Evolutionary conservation across 305 asterid genomes (phyloP).

Genomic region (Ilex paraguariensis): DNA sequence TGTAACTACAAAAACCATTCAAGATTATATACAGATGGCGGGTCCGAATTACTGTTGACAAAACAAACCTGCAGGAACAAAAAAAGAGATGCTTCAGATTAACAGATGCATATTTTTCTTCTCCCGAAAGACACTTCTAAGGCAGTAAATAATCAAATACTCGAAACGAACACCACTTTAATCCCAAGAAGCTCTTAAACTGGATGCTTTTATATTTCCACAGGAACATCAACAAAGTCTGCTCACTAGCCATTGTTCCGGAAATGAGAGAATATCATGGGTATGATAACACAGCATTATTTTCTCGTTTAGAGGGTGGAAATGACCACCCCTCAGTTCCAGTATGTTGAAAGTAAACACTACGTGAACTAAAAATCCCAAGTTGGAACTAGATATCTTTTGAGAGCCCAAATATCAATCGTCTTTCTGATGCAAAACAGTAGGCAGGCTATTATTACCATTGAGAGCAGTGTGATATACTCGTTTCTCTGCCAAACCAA

Average conservation of each 20-base stretch:
- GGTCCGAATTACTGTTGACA: conserved; percentile 57
- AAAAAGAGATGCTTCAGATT: conserved; percentile 66
- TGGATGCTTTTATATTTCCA: background rate
- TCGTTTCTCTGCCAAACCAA: conserved; percentile 93
- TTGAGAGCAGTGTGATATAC: conserved; percentile 86
- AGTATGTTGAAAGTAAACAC: conserved; percentile 12
- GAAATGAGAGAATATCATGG: conserved; percentile 16
- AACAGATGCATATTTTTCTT: conserved; percentile 21
- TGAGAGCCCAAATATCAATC: conserved; percentile 67
- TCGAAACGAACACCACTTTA: conserved; percentile 14
- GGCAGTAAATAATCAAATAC: conserved; percentile 8
- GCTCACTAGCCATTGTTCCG: background rate
- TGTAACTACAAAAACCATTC: conserved; percentile 26
- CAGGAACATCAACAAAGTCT: background rate
- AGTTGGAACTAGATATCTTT: conserved; percentile 30
- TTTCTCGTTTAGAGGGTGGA: conserved; percentile 12
- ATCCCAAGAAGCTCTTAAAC: no score
- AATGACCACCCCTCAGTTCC: conserved; percentile 20
- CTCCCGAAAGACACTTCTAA: conserved; percentile 13
- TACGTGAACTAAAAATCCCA: conserved; percentile 11
- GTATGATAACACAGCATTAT: conserved; percentile 12
- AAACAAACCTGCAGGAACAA: conserved; percentile 81
- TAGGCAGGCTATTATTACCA: conserved; percentile 86
- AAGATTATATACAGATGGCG: conserved; percentile 47
- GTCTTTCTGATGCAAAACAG: conserved; percentile 91